Base-by-base conservation (phyloP, 108 stramenopile species). In the Parietichytrium sp. region DNA sequence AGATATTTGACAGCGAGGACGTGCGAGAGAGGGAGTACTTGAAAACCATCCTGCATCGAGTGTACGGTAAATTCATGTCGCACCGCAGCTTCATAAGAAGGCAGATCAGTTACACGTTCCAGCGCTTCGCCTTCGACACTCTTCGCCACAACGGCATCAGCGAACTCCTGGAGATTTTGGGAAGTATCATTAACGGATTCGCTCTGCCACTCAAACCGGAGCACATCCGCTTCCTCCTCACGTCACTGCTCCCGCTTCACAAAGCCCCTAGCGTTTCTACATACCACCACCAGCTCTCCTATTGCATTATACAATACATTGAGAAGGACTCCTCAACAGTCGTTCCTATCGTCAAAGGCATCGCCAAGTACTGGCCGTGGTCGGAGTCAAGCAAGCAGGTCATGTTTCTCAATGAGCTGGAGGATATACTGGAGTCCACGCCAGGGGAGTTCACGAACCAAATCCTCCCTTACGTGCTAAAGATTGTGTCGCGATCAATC, bases 31-130 rank as follows among this genome's bases (percentile, higher is more conserved):
- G 98, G 31, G 98, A 99, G 84, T 99, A 99, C 83, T 88, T 99
- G 47, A 99, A 99, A 87, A 99, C 98, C 3, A 97, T 98, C 48
- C 90, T 98, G 38, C 97, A 98, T 80, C 93, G 97, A 20, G 97
- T 98, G 55, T 99, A 99, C 87, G 98, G 97, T 80, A 99, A 99
- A 81, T 97, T 99, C 85, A 99, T 99, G 98, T 92, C 91, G 30
- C 97, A 97, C 85, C 90, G 98, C 33, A 93, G 94, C 25, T 98
- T 96, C 84, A 98, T 99, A 81, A 94, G 97, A 18, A 92, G 95
- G 72, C 92, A 94, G 45, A 96, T 99, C 49, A 94, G 95, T 30
- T 96, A 97, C 79, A 94, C 95, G 27, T 98, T 99, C 82, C 97
- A 94, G 85, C 88, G 95, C 51, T 99, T 96, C 82, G 94, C 96